phyloP scores from a whole-genome alignment of 257 asterid genomes.

The Handroanthus guayacan region DNA sequence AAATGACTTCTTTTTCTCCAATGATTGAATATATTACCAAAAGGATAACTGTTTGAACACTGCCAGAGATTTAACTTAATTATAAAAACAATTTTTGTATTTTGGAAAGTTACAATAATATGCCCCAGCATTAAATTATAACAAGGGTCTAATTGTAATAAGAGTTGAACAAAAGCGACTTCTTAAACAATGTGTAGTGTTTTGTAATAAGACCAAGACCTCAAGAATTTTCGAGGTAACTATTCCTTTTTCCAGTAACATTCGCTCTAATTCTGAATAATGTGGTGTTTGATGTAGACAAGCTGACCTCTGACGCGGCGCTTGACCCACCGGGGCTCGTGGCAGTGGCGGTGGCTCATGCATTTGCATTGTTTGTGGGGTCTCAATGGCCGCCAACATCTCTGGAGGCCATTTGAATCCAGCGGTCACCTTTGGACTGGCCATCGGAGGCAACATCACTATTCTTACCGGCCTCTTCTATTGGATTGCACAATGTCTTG shows the following conservation, averaged over 20 bases:
- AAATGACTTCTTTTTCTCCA: too few relatives aligned
- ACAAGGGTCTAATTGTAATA: too few relatives aligned
- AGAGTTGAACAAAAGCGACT: too few relatives aligned
- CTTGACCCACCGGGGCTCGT: conserved; percentile 71
- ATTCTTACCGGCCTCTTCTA: conserved; percentile 70
- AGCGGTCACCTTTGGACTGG: conserved; percentile 82
- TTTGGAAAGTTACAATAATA: too few relatives aligned
- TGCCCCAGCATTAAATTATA: too few relatives aligned
- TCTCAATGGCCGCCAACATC: conserved; percentile 72
- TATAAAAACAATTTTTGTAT: too few relatives aligned
- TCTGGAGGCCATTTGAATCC: conserved; percentile 90
- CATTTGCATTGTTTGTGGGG: conserved; percentile 75
- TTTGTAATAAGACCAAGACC: too few relatives aligned
- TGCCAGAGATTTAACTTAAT: too few relatives aligned
- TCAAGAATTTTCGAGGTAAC: too few relatives aligned
- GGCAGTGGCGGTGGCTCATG: conserved; percentile 82
- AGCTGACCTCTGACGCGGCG: conserved; percentile 56
- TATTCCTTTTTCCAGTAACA: not conserved
- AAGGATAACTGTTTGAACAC: too few relatives aligned
- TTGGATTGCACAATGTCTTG: conserved; percentile 78
- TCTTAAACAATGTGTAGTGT: too few relatives aligned
- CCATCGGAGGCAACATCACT: conserved; percentile 81
- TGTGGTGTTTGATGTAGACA: conserved; percentile 42
- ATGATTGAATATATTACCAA: too few relatives aligned
- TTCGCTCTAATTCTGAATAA: not conserved